Percentiles rank a stretch among this genome's conserved stretches.
Evolutionary conservation across 768 basidiomycete species (phyloP).

Genomic region (Auriscalpium orientale): DNA sequence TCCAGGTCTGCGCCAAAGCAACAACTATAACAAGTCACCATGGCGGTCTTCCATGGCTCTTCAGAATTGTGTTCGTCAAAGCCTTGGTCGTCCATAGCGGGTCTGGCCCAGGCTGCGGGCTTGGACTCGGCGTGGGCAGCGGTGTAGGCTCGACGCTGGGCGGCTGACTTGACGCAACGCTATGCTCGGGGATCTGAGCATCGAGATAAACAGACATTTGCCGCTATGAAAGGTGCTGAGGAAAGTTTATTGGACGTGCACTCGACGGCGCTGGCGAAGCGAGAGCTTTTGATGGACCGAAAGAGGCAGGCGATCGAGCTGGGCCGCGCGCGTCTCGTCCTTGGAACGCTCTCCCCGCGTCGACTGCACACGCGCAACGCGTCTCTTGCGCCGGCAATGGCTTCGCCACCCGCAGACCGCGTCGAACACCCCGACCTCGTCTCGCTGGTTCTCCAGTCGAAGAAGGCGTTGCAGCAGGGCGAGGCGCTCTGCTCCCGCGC

Average conservation of each 20-base stretch:
- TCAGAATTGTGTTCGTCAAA: slow-evolving; percentile 70
- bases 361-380: neutral
- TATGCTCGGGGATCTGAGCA: neutral
- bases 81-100: slow-evolving; percentile 14
- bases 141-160: slow-evolving; percentile 1
- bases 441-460: slow-evolving; percentile 71
- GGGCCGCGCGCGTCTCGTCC: slow-evolving; percentile 2
- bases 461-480: slow-evolving; percentile 75
- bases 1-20: slow-evolving; percentile 7
- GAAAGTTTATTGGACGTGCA: no score
- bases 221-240: neutral
- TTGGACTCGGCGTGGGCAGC: slow-evolving; percentile 5
- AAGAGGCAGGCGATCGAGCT: no score
- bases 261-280: no score
- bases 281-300: no score
- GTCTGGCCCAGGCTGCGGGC: slow-evolving; percentile 1
- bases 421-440: slow-evolving; percentile 56
- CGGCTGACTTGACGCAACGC: neutral
- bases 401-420: slow-evolving; percentile 2
- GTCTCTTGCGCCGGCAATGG: neutral
- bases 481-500: slow-evolving; percentile 68
- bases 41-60: slow-evolving; percentile 79
- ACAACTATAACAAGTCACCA: slow-evolving; percentile 41
- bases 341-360: neutral
- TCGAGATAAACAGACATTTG: neutral